Conservation (phyloP, 108 stramenopile genomes). For the Mayamaea pseudoterrestris region DNA sequence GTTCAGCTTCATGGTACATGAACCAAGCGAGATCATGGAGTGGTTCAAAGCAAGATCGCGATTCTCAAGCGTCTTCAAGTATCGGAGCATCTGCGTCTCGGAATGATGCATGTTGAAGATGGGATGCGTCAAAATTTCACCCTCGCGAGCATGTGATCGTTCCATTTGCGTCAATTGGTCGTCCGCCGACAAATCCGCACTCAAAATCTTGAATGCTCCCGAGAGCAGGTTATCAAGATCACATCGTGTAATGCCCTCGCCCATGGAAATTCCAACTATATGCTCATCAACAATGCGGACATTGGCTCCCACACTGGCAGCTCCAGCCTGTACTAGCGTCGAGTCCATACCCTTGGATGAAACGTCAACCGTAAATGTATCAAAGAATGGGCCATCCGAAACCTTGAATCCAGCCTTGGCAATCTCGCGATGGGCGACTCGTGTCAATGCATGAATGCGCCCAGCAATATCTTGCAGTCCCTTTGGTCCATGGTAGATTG, state of each 20-base stretch:
- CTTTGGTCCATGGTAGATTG: slow-evolving; percentile 98
- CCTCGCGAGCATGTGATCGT: slow-evolving; percentile 40
- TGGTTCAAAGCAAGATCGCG: slow-evolving; percentile 95
- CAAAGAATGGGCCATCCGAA: slow-evolving; percentile 75
- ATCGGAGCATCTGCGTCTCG: slow-evolving; percentile 97
- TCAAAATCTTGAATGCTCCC: slow-evolving; percentile 57
- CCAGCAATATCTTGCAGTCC: slow-evolving; percentile 84
- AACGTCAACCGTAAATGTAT: slow-evolving; percentile 85
- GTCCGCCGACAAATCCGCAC: slow-evolving; percentile 62
- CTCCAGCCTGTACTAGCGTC: slow-evolving; percentile 53
- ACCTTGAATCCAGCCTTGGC: slow-evolving; percentile 59
- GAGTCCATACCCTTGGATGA: slow-evolving; percentile 67
- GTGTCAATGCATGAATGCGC: slow-evolving; percentile 73
- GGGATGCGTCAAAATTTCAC: slow-evolving; percentile 87
- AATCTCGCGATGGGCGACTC: slow-evolving; percentile 74
- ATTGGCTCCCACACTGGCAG: slow-evolving; percentile 78
- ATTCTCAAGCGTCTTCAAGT: slow-evolving; percentile 92
- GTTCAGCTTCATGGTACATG: slow-evolving; percentile 99
- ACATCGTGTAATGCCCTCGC: slow-evolving; percentile 84
- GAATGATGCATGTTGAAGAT: slow-evolving; percentile 93
- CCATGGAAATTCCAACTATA: slow-evolving; percentile 87
- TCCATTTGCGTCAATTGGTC: slow-evolving; percentile 56
- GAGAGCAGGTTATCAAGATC: slow-evolving; percentile 60
- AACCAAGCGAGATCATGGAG: slow-evolving; percentile 98
- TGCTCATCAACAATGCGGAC: slow-evolving; percentile 83